phyloP scores from a whole-genome alignment of 1,284 basidiomycete genomes.

The Gymnopus androsaceus region DNA sequence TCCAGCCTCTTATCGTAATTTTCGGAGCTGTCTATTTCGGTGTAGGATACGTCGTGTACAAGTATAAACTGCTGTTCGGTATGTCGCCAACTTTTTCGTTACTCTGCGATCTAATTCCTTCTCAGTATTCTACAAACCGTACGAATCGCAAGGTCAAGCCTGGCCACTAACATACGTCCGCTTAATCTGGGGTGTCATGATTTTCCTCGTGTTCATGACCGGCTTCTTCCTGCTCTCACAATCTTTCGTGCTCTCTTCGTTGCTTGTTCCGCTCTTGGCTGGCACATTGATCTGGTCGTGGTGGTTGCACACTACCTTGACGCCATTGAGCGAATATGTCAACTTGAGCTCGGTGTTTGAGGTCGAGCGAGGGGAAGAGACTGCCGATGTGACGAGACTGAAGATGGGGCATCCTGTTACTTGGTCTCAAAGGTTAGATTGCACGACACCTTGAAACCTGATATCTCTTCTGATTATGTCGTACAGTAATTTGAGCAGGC shows the following conservation, averaged over 20 bases:
- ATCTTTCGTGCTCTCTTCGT: conserved; percentile 73
- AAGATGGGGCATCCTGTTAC: conserved; percentile 81
- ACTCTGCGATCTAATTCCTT: neutral
- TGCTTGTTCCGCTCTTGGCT: conserved; percentile 78
- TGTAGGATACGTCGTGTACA: conserved; percentile 91
- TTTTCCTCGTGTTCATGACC: conserved; percentile 91
- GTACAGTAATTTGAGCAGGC: conserved; percentile 76
- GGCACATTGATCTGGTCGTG: conserved; percentile 83
- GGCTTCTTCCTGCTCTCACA: conserved; percentile 89
- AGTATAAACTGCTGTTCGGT: conserved; percentile 96
- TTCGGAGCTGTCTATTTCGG: conserved; percentile 97
- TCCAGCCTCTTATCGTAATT: conserved; percentile 90
- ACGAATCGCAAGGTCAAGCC: conserved; percentile 90
- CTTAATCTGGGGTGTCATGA: conserved; percentile 84
- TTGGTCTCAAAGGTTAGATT: conserved; percentile 77
- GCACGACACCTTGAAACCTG: neutral
- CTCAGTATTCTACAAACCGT: conserved; percentile 89
- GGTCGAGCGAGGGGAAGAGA: conserved; percentile 82
- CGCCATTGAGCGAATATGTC: conserved; percentile 81
- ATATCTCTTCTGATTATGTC: conserved; percentile 2
- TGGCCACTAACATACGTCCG: conserved; percentile 92
- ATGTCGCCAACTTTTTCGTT: conserved; percentile 28
- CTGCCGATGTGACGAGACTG: conserved; percentile 72
- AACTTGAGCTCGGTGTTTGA: conserved; percentile 86
- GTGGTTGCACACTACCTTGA: conserved; percentile 71